Conservation (phyloP, 441 rosid genomes). For the Biscutella laevigata region DNA sequence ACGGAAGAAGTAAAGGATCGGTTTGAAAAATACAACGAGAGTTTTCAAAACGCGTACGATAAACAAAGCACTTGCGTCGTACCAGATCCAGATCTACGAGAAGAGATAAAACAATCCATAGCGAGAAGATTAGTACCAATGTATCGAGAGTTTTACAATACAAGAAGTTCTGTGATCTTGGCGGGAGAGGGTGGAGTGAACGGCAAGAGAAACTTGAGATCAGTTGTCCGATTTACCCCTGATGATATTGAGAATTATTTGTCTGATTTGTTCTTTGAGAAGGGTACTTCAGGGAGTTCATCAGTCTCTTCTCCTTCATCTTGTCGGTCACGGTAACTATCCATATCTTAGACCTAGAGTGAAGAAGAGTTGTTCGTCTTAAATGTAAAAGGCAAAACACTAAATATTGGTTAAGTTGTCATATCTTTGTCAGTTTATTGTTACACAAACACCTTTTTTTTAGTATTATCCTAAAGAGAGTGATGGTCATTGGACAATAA, state of each 20-base stretch:
- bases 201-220: conserved; percentile 13
- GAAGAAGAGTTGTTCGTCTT: background rate
- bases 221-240: conserved; percentile 43
- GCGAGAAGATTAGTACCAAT: conserved; percentile 35
- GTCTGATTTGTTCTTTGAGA: conserved; percentile 37
- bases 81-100: conserved; percentile 41
- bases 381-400: conserved; percentile 10
- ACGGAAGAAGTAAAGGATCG: conserved; percentile 36
- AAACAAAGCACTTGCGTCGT: conserved; percentile 39
- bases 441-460: background rate
- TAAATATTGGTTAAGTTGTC: conserved; percentile 4
- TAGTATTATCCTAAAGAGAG: background rate
- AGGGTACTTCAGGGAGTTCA: background rate
- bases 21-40: conserved; percentile 41
- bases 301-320: conserved; percentile 14
- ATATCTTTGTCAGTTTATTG: background rate
- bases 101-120: conserved; percentile 45
- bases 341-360: background rate
- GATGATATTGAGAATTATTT: conserved; percentile 51
- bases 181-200: conserved; percentile 12
- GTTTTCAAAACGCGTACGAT: conserved; percentile 42
- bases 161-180: conserved; percentile 20
- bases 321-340: conserved; percentile 14
- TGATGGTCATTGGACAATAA: too few species aligned
- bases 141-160: conserved; percentile 51